A percentile compares a stretch with the other conserved stretches of the same genome.
Conservation (phyloP, 345 rosid genomes). For the Erucastrum elatum region DNA sequence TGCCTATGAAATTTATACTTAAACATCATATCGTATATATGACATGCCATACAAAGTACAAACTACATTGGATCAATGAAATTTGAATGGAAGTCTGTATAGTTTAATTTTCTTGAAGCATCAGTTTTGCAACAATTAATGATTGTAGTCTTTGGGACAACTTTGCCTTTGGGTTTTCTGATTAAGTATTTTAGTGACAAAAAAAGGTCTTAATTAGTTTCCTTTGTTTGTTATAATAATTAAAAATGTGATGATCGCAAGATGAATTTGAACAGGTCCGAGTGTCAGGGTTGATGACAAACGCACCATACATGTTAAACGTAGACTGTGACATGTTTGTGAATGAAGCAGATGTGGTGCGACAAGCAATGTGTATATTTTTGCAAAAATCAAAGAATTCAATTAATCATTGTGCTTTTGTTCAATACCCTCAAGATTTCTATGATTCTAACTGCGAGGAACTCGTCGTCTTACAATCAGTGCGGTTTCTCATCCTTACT, state of each 20-base stretch:
- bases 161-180: too few relatives aligned
- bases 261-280: constrained; percentile 3
- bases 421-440: background rate
- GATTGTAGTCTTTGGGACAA: background rate
- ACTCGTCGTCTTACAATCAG: background rate
- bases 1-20: too few relatives aligned
- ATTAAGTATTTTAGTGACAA: too few relatives aligned
- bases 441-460: background rate
- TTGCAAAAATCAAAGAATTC: background rate
- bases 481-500: background rate
- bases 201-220: background rate
- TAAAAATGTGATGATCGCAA: background rate
- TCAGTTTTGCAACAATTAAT: background rate
- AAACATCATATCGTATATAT: too few relatives aligned
- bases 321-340: constrained; percentile 17
- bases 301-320: constrained; percentile 6
- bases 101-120: background rate
- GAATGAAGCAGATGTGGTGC: constrained; percentile 4
- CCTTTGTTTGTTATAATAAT: background rate
- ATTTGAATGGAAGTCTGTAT: background rate
- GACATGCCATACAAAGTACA: too few relatives aligned
- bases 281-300: constrained; percentile 12
- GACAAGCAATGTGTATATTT: constrained; percentile 14
- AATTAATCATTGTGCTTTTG: constrained; percentile 3
- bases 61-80: background rate